Conservation (phyloP, 331 rosid species). For the Cucumis variabilis region DNA sequence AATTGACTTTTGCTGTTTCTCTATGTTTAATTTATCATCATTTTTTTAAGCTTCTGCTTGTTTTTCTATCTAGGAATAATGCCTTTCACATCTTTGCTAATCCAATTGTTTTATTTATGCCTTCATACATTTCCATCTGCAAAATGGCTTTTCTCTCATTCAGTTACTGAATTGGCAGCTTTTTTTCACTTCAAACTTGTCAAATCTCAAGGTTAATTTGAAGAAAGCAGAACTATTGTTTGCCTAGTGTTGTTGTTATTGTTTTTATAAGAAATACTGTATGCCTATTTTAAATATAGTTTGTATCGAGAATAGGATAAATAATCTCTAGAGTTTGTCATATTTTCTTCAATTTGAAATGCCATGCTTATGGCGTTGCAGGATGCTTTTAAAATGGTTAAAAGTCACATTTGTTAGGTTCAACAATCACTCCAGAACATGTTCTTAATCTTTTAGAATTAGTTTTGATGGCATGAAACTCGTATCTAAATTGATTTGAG, state of each 20-base stretch:
- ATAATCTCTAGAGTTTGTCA: not conserved
- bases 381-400: not conserved
- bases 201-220: too few relatives aligned
- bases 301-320: not conserved
- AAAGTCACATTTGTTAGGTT: not conserved
- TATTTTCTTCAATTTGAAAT: not conserved
- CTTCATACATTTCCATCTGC: not conserved
- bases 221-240: conserved; percentile 32
- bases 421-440: too few relatives aligned
- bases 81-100: not conserved
- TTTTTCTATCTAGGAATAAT: conserved; percentile 7
- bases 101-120: not conserved
- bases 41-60: not conserved
- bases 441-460: too few relatives aligned
- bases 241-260: not conserved
- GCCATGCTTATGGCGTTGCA: not conserved
- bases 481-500: not conserved
- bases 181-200: too few relatives aligned
- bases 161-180: conserved; percentile 8
- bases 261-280: not conserved
- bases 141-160: not conserved
- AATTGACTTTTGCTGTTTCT: too few relatives aligned
- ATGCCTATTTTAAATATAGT: not conserved
- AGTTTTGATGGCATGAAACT: too few relatives aligned
- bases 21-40: too few relatives aligned